Evolutionary conservation across 345 rosid genomes (phyloP), one percentile per base, ranked within the genome.

Genomic region (Erucastrum elatum): DNA sequence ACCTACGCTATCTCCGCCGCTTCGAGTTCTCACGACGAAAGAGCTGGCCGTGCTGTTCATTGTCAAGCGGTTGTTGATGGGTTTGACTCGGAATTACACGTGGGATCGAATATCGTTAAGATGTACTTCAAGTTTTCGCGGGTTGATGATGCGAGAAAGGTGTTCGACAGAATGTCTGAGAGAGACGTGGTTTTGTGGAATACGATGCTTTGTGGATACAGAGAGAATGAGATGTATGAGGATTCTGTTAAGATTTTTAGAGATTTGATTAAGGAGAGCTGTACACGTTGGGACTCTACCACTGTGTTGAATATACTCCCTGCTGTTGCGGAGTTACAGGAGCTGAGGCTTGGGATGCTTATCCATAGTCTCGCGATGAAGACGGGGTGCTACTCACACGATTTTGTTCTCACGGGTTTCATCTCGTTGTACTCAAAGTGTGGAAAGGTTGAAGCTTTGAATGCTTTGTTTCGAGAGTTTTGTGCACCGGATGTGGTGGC

Each of bases 171-270:
- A 86, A 85, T 90, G 84, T 85, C 85, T 71, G 82, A 80, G 4
- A 89, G 72, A 85, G 97, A 92, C 63, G 80, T 91, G 2, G 83
- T 92, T 61, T 84, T 88, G 80, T 89, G 84, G 83, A 92, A 90
- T 15, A 84, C 96, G 0, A 55, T 88, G 88, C 80, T 89, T 51
- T 89, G 92, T 60, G 94, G 96, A 60, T 84, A 88, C 71, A 70
- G 77, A 15, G 86, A 82, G 72, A 84, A 84, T n/a, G 80, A 78
- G 75, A 77, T 83, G 81, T 85, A 76, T 29, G 87, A 82, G 80
- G 90, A 87, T 66, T 70, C 90, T 10, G 34, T 90, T 65, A 66
- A 67, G 72, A 67, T 85, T 49, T 92, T 92, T 10, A 65, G 74
- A 73, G 85, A 79, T 11, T 80, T 90, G 89, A 81, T 87, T 58